Evolutionary conservation across 2,329 filamentous ascomycete species (phyloP).

Genomic region (Chaetomium sp.): DNA sequence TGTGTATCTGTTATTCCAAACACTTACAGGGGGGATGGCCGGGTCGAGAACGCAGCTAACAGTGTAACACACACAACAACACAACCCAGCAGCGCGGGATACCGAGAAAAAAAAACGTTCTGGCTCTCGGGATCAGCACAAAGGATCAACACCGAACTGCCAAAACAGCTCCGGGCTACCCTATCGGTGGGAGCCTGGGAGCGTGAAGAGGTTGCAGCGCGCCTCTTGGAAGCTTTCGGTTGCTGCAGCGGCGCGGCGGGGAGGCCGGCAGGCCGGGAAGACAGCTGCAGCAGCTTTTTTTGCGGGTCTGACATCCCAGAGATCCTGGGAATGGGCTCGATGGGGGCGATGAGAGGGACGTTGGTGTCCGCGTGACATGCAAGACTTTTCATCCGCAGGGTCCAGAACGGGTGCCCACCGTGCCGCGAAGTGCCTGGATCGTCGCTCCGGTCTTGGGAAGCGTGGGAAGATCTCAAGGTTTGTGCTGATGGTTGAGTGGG

Average conservation of each 20-base stretch:
- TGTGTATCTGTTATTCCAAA: too few species aligned
- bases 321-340: too few species aligned
- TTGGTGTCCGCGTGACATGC: constrained; percentile 9
- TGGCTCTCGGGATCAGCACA: too few species aligned
- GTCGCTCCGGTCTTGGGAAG: not conserved
- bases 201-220: too few species aligned
- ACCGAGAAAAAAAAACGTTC: not conserved
- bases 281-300: too few species aligned
- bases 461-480: not conserved
- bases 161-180: too few species aligned
- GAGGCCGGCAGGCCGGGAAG: too few species aligned
- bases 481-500: not conserved
- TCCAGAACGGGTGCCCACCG: not conserved
- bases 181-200: too few species aligned
- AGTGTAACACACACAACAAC: not conserved
- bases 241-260: not conserved
- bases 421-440: constrained; percentile 2
- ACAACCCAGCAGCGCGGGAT: not conserved
- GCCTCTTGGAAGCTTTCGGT: too few species aligned
- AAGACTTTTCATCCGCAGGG: constrained; percentile 5
- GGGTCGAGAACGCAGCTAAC: too few species aligned
- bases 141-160: not conserved
- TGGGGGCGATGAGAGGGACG: too few species aligned
- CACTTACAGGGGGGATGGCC: too few species aligned
- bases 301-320: not conserved